phyloP scores from a whole-genome alignment of 345 rosid species.

The Reutealis trisperma region DNA sequence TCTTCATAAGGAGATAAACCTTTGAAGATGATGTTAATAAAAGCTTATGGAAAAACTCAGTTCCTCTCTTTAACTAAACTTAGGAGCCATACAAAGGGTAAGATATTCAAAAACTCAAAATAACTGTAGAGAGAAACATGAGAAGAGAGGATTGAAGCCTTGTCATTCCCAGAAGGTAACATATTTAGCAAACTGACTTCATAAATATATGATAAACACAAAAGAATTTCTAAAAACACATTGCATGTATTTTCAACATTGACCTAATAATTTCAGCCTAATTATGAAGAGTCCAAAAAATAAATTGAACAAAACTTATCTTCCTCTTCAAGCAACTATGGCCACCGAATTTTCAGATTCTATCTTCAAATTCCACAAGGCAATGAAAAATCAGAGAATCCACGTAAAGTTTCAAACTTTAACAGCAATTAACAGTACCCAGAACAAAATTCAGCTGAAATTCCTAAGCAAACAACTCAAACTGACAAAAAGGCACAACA shows the following conservation, averaged over 20 bases:
- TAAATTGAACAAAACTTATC: background rate
- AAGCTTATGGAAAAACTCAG: background rate
- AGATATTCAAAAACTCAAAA: background rate
- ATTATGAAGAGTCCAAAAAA: background rate
- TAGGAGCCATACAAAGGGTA: background rate
- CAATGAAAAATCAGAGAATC: background rate
- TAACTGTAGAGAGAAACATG: background rate
- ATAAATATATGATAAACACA: background rate
- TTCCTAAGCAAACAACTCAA: background rate
- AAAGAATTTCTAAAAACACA: background rate
- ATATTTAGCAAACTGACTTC: background rate
- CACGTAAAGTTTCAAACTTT: conserved; percentile 1
- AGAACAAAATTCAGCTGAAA: background rate
- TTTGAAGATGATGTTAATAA: background rate
- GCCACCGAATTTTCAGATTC: background rate
- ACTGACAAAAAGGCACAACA: background rate
- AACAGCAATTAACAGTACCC: conserved; percentile 1
- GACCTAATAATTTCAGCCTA: background rate
- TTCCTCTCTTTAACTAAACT: background rate
- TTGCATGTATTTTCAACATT: background rate
- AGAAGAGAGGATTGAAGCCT: background rate
- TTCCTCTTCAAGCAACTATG: background rate
- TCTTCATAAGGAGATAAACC: background rate
- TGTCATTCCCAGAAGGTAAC: background rate
- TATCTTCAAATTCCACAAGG: background rate